Conservation (phyloP, 305 asterid genomes). For the Plantago coronopus region DNA sequence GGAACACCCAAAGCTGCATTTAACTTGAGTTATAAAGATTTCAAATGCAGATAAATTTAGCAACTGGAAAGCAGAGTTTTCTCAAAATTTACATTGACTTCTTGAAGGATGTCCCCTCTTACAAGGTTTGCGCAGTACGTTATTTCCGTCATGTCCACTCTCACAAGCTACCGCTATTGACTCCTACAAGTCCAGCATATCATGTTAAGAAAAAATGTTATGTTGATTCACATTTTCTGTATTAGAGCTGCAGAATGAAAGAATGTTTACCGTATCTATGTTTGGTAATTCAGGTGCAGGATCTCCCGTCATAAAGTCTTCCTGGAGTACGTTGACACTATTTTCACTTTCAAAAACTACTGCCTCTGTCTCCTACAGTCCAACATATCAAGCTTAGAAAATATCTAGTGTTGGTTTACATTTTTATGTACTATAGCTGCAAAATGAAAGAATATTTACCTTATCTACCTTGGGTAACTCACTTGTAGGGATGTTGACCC, state of each 20-base stretch:
- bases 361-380: constrained; percentile 34
- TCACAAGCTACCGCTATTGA: constrained; percentile 28
- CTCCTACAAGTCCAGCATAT: constrained; percentile 29
- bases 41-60: constrained; percentile 3
- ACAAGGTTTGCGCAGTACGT: constrained; percentile 28
- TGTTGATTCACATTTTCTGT: not conserved
- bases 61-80: constrained; percentile 10
- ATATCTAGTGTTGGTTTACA: no score
- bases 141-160: constrained; percentile 29
- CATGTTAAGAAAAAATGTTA: not conserved
- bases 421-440: no score
- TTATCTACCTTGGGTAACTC: not conserved
- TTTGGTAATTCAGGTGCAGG: not conserved
- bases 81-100: constrained; percentile 57
- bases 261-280: no score
- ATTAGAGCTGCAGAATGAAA: no score
- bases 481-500: not conserved
- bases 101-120: constrained; percentile 45
- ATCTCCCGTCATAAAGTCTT: constrained; percentile 34
- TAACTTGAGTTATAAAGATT: not conserved
- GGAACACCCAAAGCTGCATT: constrained; percentile 73
- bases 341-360: constrained; percentile 23
- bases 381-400: no score
- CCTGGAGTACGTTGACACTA: constrained; percentile 27
- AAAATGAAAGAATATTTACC: not conserved